Percentiles rank a stretch among this genome's conserved stretches.
These are phyloP conservation scores for Debaryomyces prosopidis DNA, from an alignment of 805 yeast species.

Conservation along the genomic window DNA sequence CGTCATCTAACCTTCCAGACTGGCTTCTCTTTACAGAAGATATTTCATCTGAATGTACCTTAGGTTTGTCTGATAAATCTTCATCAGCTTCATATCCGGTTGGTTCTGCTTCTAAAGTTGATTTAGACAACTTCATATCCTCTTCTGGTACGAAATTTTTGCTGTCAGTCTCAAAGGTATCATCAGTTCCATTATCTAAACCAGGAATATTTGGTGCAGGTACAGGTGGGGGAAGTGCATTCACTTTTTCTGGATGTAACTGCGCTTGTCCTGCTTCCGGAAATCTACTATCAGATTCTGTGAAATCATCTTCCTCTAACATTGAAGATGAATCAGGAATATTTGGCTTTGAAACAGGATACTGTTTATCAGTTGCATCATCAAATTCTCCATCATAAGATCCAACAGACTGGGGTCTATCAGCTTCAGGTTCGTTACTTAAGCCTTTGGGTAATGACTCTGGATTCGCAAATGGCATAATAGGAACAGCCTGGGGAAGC, in stretches of 20 bases:
- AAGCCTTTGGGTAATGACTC: slow-evolving; percentile 19
- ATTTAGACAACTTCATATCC: slow-evolving; percentile 11
- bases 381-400: slow-evolving; percentile 13
- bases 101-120: slow-evolving; percentile 23
- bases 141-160: slow-evolving; percentile 7
- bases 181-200: not conserved
- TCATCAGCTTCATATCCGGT: slow-evolving; percentile 78
- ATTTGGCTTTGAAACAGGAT: slow-evolving; percentile 3
- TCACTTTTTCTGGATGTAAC: not conserved
- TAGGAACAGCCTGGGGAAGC: slow-evolving; percentile 45
- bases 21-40: slow-evolving; percentile 1
- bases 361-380: slow-evolving; percentile 1
- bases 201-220: not conserved
- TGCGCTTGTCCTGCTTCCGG: not conserved
- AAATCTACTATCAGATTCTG: slow-evolving; percentile 16
- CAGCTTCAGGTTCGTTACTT: not conserved
- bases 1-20: not conserved
- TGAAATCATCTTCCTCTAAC: slow-evolving; percentile 25
- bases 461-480: slow-evolving; percentile 53
- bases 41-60: slow-evolving; percentile 12
- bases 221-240: not conserved
- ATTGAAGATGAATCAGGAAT: slow-evolving; percentile 12
- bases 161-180: not conserved
- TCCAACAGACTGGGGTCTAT: slow-evolving; percentile 3
- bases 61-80: slow-evolving; percentile 31